Percentiles rank a stretch among this genome's conserved stretches.
These are phyloP conservation scores for Aurifilum marmelostoma DNA, from an alignment of 2,329 filamentous ascomycete genomes.

Conservation along the genomic window DNA sequence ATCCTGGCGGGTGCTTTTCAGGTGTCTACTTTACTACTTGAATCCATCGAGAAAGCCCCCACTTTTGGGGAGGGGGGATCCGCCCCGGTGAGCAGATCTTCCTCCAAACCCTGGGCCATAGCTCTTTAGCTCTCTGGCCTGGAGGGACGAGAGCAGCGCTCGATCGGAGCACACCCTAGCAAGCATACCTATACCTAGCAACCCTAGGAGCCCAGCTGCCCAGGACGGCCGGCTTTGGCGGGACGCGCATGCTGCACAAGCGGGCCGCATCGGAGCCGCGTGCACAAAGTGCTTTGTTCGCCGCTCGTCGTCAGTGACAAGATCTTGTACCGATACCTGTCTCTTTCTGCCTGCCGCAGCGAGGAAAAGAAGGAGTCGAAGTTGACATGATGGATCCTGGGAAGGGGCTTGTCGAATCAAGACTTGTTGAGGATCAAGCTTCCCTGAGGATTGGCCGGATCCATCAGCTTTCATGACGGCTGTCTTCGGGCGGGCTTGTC, in stretches of 20 bases:
- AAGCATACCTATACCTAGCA: background rate
- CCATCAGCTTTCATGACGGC: background rate
- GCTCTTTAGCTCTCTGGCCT: conserved; percentile 5
- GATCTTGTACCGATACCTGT: background rate
- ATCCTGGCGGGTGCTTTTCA: conserved; percentile 14
- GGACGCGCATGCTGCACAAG: conserved; percentile 14
- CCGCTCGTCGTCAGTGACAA: conserved; percentile 12
- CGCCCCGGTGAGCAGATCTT: conserved; percentile 20
- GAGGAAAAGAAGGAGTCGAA: background rate
- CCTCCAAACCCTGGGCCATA: conserved; percentile 14
- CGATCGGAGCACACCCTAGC: background rate
- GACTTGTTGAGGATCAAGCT: background rate
- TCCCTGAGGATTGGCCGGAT: background rate
- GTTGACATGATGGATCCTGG: too few species aligned
- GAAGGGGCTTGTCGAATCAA: too few species aligned
- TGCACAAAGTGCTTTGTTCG: conserved; percentile 22
- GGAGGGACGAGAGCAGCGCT: background rate
- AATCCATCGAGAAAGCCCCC: conserved; percentile 15
- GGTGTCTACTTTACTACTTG: conserved; percentile 2
- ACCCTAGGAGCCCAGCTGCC: background rate
- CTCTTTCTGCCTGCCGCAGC: background rate
- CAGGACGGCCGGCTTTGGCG: background rate
- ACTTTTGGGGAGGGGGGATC: background rate
- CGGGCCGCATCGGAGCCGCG: conserved; percentile 24
- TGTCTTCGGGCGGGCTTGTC: background rate